phyloP scores from a whole-genome alignment of 2,329 filamentous ascomycete genomes.

The Aquanectria penicillioides region DNA sequence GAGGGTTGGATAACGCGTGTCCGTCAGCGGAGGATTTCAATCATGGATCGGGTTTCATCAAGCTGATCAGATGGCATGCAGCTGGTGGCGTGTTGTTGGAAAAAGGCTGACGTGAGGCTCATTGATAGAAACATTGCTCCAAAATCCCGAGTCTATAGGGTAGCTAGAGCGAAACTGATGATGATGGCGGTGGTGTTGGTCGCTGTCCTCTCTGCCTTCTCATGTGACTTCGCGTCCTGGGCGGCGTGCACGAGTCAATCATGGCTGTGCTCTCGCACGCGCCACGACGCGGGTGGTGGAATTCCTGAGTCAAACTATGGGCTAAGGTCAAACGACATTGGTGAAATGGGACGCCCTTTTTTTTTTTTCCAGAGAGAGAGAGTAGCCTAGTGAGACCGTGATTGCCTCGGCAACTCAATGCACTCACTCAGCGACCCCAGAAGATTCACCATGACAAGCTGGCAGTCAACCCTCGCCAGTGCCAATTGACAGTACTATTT shows the following conservation, averaged over 20 bases:
- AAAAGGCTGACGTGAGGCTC: slow-evolving; percentile 15
- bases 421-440: neutral
- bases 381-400: too few species aligned
- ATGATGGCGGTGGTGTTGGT: neutral
- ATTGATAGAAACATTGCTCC: neutral
- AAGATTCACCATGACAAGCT: neutral
- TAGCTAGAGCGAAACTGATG: neutral
- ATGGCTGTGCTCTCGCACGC: slow-evolving; percentile 32
- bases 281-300: slow-evolving; percentile 22
- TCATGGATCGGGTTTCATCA: too few species aligned
- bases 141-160: neutral
- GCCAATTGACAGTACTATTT: neutral
- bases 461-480: neutral
- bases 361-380: neutral
- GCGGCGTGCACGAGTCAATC: slow-evolving; percentile 26
- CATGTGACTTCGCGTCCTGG: slow-evolving; percentile 42
- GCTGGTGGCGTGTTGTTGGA: neutral
- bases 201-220: slow-evolving; percentile 10
- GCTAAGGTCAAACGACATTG: neutral
- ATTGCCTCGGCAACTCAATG: neutral
- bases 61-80: too few species aligned
- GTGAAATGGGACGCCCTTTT: neutral
- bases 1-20: neutral
- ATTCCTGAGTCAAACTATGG: neutral
- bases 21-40: neutral